Evolutionary conservation across 148 eudicot species (phyloP), one percentile per base, ranked within the genome.

Genomic region (Hydrangea macrophylla): DNA sequence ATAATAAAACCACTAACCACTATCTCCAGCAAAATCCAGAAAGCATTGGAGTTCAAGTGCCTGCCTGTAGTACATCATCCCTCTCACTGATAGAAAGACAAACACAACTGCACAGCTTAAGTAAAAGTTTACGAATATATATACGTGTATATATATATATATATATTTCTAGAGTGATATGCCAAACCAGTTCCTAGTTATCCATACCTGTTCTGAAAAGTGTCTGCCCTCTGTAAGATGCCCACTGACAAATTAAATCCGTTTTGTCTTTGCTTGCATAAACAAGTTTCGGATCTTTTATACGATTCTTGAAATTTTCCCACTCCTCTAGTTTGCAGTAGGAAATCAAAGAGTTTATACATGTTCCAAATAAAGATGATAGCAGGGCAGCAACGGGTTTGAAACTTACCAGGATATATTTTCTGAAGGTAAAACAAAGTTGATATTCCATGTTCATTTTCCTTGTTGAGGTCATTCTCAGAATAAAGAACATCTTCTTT

Each of bases 401-500:
- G 10, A 32, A 64, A 69, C 80, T 73, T 74, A 91, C 99, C 99
- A 51, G 99, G 99, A 85, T 94, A 94, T 62, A 94, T 94, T 76
- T 84, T 94, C 80, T 91, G 90, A 75, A 94, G 91, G 78, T 91
- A 94, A 84, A 91, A 94, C 36, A 91, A 74, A 70, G 69, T 89
- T 69, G 99, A 71, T 55, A 94, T 94, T 35, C 97, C 99, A 82
- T 94, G 97, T 78, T 94, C 99, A 72, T 94, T 94, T 80, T 91
- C 96, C 74, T 78, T 61, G 25, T 85, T 78, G 65, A 94, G 96
- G 72, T 94, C 97, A 1, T 85, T 86, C 66, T 78, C 86, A 37
- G 99, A 94, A 70, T 94, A 94, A 67, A 94, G 94, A 79, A 94
- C 99, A 60, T 92, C 96, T 80, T 94, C 99, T 60, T 82, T 91